phyloP scores from a whole-genome alignment of 495 filamentous ascomycete species.

The Gamarada debralockiae region DNA sequence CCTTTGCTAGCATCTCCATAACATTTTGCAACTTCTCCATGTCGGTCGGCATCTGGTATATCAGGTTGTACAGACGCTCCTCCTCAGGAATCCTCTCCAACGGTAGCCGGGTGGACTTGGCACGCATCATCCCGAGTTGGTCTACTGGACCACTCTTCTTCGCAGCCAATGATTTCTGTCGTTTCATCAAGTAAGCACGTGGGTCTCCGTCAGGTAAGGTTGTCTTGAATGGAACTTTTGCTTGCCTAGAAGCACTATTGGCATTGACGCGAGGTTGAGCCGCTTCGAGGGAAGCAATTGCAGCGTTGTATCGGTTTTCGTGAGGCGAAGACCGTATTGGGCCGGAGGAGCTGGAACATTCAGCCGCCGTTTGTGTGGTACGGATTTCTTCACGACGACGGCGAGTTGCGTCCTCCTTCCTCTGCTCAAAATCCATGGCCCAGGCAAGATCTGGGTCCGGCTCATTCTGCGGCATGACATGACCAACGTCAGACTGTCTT shows the following conservation, averaged over 20 bases:
- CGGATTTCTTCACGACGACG: slow-evolving; percentile 23
- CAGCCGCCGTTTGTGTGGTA: background rate
- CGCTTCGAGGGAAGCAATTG: slow-evolving; percentile 26
- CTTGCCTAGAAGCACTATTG: background rate
- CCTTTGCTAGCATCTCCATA: background rate
- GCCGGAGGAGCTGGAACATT: background rate
- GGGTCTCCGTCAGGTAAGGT: slow-evolving; percentile 32
- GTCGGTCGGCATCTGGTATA: background rate
- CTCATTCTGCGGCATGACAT: background rate
- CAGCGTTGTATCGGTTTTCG: slow-evolving; percentile 33
- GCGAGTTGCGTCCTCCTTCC: slow-evolving; percentile 28
- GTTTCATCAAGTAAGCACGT: slow-evolving; percentile 35
- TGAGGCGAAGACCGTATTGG: slow-evolving; percentile 21
- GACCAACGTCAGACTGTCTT: background rate
- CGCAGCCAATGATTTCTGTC: slow-evolving; percentile 31
- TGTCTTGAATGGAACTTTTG: slow-evolving; percentile 27
- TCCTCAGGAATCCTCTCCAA: slow-evolving; percentile 35
- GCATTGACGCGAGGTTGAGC: background rate
- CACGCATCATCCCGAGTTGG: slow-evolving; percentile 27
- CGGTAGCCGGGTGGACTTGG: slow-evolving; percentile 41
- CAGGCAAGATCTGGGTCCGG: slow-evolving; percentile 25
- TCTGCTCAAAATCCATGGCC: slow-evolving; percentile 33
- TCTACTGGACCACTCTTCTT: slow-evolving; percentile 8
- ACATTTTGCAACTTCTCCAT: background rate
- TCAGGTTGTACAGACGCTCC: slow-evolving; percentile 24